Base-by-base conservation (phyloP, 2,329 filamentous ascomycete species). In the Rosellinia necatrix region DNA sequence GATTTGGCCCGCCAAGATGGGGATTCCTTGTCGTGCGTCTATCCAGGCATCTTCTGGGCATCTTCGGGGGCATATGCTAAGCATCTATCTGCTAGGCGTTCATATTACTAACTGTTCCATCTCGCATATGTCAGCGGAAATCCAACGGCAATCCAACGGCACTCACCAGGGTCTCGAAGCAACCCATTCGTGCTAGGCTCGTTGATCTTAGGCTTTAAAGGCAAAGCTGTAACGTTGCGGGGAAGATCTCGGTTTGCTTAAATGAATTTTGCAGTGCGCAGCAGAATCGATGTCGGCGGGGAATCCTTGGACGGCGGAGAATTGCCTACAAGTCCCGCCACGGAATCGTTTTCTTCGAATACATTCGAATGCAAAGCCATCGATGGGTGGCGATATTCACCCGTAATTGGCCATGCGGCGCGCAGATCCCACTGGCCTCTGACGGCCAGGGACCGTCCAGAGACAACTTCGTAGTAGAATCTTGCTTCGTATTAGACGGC, bases 1-100 rank as follows among this genome's bases (percentile, higher is more conserved):
- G 51, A 52, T 30, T 56, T 58, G 41, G 38, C 42, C 57, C 59
- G 57, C 59, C 57, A 58, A 54, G 58, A 50, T 51, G 22, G 25
- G 9, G 32, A 41, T 6, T 22, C 21, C n/a, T n/a, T n/a, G n/a
- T n/a, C n/a, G n/a, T n/a, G n/a, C n/a, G n/a, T n/a, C n/a, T n/a
- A n/a, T n/a, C n/a, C n/a, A n/a, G n/a, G n/a, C n/a, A n/a, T n/a
- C n/a, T n/a, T n/a, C n/a, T n/a, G n/a, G n/a, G n/a, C n/a, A n/a
- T n/a, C n/a, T n/a, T n/a, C n/a, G n/a, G n/a, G n/a, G n/a, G n/a
- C n/a, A n/a, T n/a, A n/a, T n/a, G n/a, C n/a, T n/a, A n/a, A n/a
- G n/a, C n/a, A n/a, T n/a, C n/a, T n/a, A n/a, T n/a, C 54, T 53
- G 58, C 49, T 48, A 48, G 53, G 30, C n/a, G 32, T n/a, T n/a